phyloP scores from a whole-genome alignment of 2,329 filamentous ascomycete genomes.

The Tolypocladium amazonense region DNA sequence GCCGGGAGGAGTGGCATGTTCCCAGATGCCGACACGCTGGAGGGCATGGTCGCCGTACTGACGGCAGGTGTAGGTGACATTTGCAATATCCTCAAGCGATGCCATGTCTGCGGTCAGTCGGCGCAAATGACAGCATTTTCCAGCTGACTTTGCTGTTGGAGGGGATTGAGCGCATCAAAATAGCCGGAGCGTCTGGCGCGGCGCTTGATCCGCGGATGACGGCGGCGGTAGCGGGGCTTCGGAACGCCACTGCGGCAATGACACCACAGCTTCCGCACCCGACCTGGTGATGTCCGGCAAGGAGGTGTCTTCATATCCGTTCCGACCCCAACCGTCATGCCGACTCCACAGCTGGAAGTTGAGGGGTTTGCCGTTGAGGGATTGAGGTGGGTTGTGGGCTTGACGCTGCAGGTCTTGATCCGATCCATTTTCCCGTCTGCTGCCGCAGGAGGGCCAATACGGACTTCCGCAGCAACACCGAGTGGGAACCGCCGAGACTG shows the following conservation, averaged over 20 bases:
- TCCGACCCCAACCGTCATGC: background rate
- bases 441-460: background rate
- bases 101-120: background rate
- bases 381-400: background rate
- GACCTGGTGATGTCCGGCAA: background rate
- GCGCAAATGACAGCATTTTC: background rate
- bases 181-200: background rate
- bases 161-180: background rate
- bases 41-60: constrained; percentile 28
- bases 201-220: background rate
- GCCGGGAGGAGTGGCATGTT: constrained; percentile 11
- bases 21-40: constrained; percentile 37
- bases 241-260: background rate
- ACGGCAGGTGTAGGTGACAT: constrained; percentile 21
- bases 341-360: background rate
- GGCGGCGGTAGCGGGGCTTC: background rate
- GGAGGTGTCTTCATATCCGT: background rate
- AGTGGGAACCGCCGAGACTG: background rate
- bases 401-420: background rate
- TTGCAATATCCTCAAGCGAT: background rate
- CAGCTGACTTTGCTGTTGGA: background rate
- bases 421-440: background rate
- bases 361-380: background rate
- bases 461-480: background rate
- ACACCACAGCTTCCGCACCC: background rate